phyloP scores from a whole-genome alignment of 2,329 filamentous ascomycete species.

The Arthrobotrys pseudoclavata region DNA sequence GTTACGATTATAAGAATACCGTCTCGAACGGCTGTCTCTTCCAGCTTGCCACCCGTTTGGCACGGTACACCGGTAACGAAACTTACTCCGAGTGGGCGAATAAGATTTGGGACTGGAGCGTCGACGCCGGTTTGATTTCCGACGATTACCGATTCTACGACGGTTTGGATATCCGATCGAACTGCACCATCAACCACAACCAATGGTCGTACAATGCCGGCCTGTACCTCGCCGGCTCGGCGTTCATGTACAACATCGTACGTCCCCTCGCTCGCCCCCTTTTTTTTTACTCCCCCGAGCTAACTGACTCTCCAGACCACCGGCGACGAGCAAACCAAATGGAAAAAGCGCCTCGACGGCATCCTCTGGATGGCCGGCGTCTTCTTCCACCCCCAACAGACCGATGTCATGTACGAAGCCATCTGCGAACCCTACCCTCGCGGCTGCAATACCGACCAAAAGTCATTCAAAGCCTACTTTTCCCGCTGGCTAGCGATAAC shows the following conservation, averaged over 20 bases:
- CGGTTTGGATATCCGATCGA: constrained; percentile 72
- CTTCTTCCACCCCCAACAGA: constrained; percentile 72
- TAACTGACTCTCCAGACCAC: constrained; percentile 67
- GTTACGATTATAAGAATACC: constrained; percentile 82
- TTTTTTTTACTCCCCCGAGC: background rate
- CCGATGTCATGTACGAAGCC: constrained; percentile 75
- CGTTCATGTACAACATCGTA: constrained; percentile 74
- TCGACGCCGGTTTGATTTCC: constrained; percentile 72
- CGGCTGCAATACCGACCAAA: constrained; percentile 75
- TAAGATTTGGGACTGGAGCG: constrained; percentile 78
- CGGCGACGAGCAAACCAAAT: constrained; percentile 67
- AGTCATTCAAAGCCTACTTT: constrained; percentile 77
- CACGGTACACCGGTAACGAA: constrained; percentile 81
- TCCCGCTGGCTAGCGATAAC: constrained; percentile 75
- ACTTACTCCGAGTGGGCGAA: constrained; percentile 84
- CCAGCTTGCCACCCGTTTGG: constrained; percentile 78
- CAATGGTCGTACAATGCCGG: constrained; percentile 78
- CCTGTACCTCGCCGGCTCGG: constrained; percentile 76
- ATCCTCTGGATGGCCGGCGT: constrained; percentile 71
- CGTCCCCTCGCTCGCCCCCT: constrained; percentile 24
- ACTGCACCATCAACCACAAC: constrained; percentile 70
- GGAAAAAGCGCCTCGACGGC: constrained; percentile 71
- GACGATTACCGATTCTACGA: constrained; percentile 73
- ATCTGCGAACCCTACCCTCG: constrained; percentile 72
- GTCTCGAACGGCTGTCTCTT: constrained; percentile 80